These are phyloP conservation scores for Lipomyces yamadae DNA, from an alignment of 805 yeast species.

Conservation along the genomic window DNA sequence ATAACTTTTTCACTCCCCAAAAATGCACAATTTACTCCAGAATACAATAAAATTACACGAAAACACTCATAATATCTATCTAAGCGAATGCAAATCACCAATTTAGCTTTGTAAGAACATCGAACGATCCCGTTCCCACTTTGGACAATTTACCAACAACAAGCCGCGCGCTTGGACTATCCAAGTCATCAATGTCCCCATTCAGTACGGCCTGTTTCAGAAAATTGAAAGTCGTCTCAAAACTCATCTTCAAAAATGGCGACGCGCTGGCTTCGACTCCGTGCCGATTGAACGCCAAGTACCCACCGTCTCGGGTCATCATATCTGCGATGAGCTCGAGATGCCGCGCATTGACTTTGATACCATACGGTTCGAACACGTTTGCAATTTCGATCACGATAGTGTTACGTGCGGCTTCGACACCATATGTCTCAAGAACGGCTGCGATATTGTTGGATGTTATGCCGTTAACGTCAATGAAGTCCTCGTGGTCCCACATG, in stretches of 20 bases:
- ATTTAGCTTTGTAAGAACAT: slow-evolving; percentile 51
- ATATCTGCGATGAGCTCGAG: slow-evolving; percentile 95
- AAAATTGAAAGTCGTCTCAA: slow-evolving; percentile 97
- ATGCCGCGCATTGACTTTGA: slow-evolving; percentile 89
- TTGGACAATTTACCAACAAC: slow-evolving; percentile 88
- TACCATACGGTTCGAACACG: slow-evolving; percentile 96
- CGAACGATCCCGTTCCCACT: slow-evolving; percentile 97
- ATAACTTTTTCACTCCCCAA: background rate
- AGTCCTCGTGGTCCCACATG: slow-evolving; percentile 97
- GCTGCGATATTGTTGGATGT: slow-evolving; percentile 92
- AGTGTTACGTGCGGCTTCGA: slow-evolving; percentile 98
- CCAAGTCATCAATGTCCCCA: slow-evolving; percentile 84
- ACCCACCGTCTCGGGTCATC: slow-evolving; percentile 99
- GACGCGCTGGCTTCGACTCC: slow-evolving; percentile 97
- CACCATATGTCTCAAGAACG: slow-evolving; percentile 90
- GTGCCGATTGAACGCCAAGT: slow-evolving; percentile 95
- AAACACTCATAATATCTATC: background rate
- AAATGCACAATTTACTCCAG: slow-evolving; percentile 3
- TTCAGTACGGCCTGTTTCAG: slow-evolving; percentile 94
- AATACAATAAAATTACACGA: background rate
- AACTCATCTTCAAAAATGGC: slow-evolving; percentile 97
- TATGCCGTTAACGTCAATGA: slow-evolving; percentile 86
- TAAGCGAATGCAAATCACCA: slow-evolving; percentile 10
- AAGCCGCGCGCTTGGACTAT: slow-evolving; percentile 90
- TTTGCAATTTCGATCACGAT: slow-evolving; percentile 94